Evolutionary conservation across 108 stramenopile species (phyloP).

Genomic region (Asterionellopsis glacialis): DNA sequence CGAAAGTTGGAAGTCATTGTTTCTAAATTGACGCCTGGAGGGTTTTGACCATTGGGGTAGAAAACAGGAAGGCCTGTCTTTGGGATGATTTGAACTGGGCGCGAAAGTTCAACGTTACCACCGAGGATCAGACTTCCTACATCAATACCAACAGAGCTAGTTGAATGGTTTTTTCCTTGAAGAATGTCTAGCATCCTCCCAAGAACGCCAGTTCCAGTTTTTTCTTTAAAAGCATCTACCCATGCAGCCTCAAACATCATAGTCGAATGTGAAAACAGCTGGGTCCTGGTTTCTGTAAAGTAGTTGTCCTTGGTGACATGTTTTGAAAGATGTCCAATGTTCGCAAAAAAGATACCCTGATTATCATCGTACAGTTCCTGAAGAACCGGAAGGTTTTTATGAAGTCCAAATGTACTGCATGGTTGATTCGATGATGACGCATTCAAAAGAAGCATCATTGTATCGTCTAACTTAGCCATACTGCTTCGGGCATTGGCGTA

Average conservation of each 20-base stretch:
- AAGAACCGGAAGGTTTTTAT: conserved; percentile 22
- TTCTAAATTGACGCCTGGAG: conserved; percentile 22
- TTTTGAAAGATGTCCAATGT: conserved; percentile 54
- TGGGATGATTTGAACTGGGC: conserved; percentile 8
- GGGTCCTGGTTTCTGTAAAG: conserved; percentile 24
- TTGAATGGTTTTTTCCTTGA: too few relatives aligned
- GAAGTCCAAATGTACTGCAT: conserved; percentile 57
- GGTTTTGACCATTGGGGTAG: conserved; percentile 12
- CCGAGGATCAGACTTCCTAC: conserved; percentile 9
- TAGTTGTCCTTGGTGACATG: conserved; percentile 26
- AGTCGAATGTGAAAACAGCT: conserved; percentile 26
- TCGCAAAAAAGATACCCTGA: conserved; percentile 55
- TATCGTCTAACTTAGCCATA: not conserved
- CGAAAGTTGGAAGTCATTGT: too few relatives aligned
- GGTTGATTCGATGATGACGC: conserved; percentile 29
- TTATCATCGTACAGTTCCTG: conserved; percentile 50
- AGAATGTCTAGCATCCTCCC: conserved; percentile 13
- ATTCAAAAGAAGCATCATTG: conserved; percentile 9
- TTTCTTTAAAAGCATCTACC: conserved; percentile 29
- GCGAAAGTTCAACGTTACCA: not conserved
- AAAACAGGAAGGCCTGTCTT: conserved; percentile 24
- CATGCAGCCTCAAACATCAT: conserved; percentile 19
- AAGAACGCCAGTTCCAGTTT: conserved; percentile 28
- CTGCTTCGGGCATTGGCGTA: conserved; percentile 5
- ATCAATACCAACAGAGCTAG: conserved; percentile 12